Base-by-base conservation (phyloP, 2,329 filamentous ascomycete species). In the Aspergillus unguis region DNA sequence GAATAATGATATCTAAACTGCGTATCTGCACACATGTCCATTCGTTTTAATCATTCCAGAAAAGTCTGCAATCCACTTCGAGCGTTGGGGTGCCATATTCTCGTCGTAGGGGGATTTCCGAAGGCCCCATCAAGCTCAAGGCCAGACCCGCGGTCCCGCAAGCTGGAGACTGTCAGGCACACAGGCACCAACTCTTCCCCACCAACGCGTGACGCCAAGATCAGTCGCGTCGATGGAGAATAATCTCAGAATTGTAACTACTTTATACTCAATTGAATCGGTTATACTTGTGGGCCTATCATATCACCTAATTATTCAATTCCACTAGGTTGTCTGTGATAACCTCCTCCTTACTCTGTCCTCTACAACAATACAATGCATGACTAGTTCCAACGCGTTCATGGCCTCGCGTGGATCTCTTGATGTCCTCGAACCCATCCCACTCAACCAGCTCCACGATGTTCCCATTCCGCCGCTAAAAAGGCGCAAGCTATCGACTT, bases 351-450 rank as follows among this genome's bases (percentile, higher is more conserved):
- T 31, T 17, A 23, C 2, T 6, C 36, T 42, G 17, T 38, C 25
- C 25, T 17, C 5, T 44, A 17, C 25, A 27, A 26, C 36, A 50
- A 7, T 45, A n/a, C 47, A 53, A 54, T 58, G 55, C 52, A 58
- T 53, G 40, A 44, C 52, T 52, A 58, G 48, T 45, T 61, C 59
- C 44, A 50, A 64, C 60, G 58, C 60, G 61, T 67, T 59, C 61
- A 74, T 74, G 71, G 65, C 70, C 60, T 68, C 70, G 59, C 64
- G 62, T 56, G 59, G 55, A 54, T 59, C 57, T 50, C 55, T 62
- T 52, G 62, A 58, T 57, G 60, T 65, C 48, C 64, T 71, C 50
- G 65, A 72, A 62, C 61, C 69, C 44, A 61, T 70, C 57, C 57
- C 66, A 32, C 58, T 71, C 49, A 71, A 72, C 60, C 65, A 58